These are phyloP conservation scores for Ephemerocybe angulata DNA, from an alignment of 768 basidiomycete genomes.

Conservation along the genomic window DNA sequence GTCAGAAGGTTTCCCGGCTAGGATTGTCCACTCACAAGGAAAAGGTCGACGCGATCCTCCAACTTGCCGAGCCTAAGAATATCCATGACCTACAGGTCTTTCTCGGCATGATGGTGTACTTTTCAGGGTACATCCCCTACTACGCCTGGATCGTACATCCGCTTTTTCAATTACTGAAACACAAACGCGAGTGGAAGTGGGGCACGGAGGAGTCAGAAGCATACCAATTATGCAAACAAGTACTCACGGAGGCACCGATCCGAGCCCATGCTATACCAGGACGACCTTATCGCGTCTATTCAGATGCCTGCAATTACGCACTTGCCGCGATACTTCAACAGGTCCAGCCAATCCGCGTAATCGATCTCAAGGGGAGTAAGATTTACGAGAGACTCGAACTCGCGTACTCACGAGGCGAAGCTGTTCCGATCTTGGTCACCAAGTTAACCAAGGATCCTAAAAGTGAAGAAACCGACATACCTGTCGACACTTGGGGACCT, in stretches of 20 bases:
- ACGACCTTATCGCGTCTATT: conserved; percentile 31
- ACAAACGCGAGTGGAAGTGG: conserved; percentile 23
- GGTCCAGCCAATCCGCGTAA: conserved; percentile 25
- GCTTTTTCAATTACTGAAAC: conserved; percentile 29
- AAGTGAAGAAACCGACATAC: conserved; percentile 14
- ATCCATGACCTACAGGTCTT: conserved; percentile 25
- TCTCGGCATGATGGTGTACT: too few relatives aligned
- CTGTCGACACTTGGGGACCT: conserved; percentile 17
- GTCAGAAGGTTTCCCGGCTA: too few relatives aligned
- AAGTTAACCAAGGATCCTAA: too few relatives aligned
- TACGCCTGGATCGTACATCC: conserved; percentile 30
- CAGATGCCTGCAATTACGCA: conserved; percentile 30
- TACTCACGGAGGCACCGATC: conserved; percentile 29
- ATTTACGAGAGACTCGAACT: conserved; percentile 21
- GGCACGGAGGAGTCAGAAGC: conserved; percentile 20
- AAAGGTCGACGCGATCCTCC: conserved; percentile 29
- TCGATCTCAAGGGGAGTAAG: conserved; percentile 26
- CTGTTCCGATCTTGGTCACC: too few relatives aligned
- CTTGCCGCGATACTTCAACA: conserved; percentile 29
- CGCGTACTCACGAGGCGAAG: too few relatives aligned
- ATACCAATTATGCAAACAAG: conserved; percentile 26
- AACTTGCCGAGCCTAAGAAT: conserved; percentile 23
- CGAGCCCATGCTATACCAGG: conserved; percentile 26
- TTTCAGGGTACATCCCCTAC: too few relatives aligned
- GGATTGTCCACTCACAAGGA: too few relatives aligned